Evolutionary conservation across 192 early-diverging fungal species (phyloP).

Genomic region (Diversispora epigaea): DNA sequence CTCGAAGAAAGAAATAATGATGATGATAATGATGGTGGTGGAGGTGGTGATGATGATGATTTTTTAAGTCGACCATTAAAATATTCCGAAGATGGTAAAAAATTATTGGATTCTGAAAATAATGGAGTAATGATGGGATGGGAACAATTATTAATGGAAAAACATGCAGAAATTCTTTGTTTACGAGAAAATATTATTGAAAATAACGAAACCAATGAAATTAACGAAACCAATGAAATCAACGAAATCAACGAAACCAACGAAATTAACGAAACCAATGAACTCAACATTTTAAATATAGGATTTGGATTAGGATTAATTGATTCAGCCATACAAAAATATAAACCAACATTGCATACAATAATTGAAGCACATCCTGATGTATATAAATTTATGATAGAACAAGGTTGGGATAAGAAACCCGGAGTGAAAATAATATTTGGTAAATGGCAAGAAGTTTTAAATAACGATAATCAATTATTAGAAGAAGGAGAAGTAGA

Average conservation of each 20-base stretch:
- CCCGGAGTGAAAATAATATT: slow-evolving; percentile 80
- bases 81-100: slow-evolving; percentile 73
- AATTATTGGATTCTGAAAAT: slow-evolving; percentile 78
- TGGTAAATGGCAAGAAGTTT: slow-evolving; percentile 90
- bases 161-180: slow-evolving; percentile 79
- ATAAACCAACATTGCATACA: slow-evolving; percentile 69
- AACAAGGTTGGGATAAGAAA: slow-evolving; percentile 83
- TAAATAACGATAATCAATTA: slow-evolving; percentile 15
- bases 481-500: slow-evolving; percentile 37
- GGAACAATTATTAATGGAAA: slow-evolving; percentile 91
- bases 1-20: slow-evolving; percentile 34
- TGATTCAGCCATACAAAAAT: slow-evolving; percentile 78
- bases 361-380: slow-evolving; percentile 98
- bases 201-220: too few relatives aligned
- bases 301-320: slow-evolving; percentile 94
- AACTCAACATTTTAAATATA: slow-evolving; percentile 60
- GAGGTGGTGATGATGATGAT: slow-evolving; percentile 67
- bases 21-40: slow-evolving; percentile 38
- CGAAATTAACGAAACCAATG: too few relatives aligned
- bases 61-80: slow-evolving; percentile 77
- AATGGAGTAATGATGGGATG: slow-evolving; percentile 99
- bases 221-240: too few relatives aligned
- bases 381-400: slow-evolving; percentile 85
- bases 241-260: too few relatives aligned
- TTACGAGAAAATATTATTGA: slow-evolving; percentile 47